These are phyloP conservation scores for Salix arbutifolia DNA, from an alignment of 345 rosid genomes.

Conservation along the genomic window DNA sequence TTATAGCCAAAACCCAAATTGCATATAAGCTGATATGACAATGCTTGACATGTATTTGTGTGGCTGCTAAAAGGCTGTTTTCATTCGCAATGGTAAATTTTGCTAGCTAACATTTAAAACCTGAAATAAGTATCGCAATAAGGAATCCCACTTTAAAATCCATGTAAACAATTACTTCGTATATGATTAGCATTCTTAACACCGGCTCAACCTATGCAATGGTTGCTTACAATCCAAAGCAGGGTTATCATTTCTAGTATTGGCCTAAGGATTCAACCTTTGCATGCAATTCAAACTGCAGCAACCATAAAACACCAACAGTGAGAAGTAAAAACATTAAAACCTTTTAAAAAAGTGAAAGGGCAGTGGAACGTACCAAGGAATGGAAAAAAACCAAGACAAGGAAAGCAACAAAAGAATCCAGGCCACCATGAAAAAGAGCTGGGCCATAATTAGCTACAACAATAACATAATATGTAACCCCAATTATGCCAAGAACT, in stretches of 20 bases:
- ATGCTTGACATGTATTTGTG: background rate
- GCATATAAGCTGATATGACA: background rate
- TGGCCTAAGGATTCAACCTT: background rate
- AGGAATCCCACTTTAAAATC: background rate
- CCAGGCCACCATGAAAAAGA: conserved; percentile 56
- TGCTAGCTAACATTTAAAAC: background rate
- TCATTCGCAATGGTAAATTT: background rate
- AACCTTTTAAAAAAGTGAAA: too few relatives aligned
- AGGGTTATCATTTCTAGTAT: background rate
- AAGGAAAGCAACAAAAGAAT: conserved; percentile 36
- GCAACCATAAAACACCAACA: background rate
- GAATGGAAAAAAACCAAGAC: conserved; percentile 54
- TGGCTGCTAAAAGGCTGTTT: background rate
- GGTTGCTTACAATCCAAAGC: background rate
- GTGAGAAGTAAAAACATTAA: background rate
- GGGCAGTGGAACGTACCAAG: conserved; percentile 40
- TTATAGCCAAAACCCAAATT: background rate
- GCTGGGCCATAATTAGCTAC: conserved; percentile 58
- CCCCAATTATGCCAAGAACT: conserved; percentile 55
- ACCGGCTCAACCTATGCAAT: background rate
- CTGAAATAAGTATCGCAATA: background rate
- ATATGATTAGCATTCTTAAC: background rate
- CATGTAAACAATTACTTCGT: background rate
- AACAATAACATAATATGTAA: conserved; percentile 63
- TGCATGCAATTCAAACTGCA: background rate